phyloP scores from a whole-genome alignment of 1,284 basidiomycete species.

The Inonotus obliquus region DNA sequence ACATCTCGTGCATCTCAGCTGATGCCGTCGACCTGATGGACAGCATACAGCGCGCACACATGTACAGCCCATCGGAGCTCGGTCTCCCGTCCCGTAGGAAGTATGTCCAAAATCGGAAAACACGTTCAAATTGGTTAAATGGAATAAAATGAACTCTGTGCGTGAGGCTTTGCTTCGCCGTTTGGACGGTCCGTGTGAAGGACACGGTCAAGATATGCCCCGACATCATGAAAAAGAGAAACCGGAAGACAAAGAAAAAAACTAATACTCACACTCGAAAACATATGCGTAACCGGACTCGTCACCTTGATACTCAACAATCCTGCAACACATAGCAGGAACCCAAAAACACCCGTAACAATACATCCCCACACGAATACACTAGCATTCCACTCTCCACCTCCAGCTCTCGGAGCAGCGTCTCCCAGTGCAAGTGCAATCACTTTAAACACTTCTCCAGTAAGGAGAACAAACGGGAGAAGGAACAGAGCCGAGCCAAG shows the following conservation, averaged over 20 bases:
- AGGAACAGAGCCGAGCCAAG: slow-evolving; percentile 60
- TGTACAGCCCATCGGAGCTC: no score
- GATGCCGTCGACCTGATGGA: no score
- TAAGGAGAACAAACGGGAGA: slow-evolving; percentile 53
- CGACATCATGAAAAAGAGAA: background rate
- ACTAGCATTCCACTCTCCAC: slow-evolving; percentile 42
- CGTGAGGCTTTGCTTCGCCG: no score
- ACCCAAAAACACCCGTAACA: slow-evolving; percentile 68
- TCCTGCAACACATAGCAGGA: slow-evolving; percentile 66
- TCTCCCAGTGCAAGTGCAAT: slow-evolving; percentile 27
- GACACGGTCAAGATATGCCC: no score
- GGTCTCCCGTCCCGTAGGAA: no score
- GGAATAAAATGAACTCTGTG: no score
- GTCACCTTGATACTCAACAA: slow-evolving; percentile 70
- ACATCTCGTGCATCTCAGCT: no score
- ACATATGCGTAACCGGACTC: slow-evolving; percentile 72
- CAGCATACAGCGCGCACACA: no score
- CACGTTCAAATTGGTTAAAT: background rate
- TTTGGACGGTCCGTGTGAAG: no score
- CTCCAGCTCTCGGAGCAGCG: slow-evolving; percentile 14
- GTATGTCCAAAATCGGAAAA: background rate
- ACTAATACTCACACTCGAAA: slow-evolving; percentile 53
- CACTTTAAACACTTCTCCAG: slow-evolving; percentile 46
- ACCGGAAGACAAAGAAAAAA: background rate
- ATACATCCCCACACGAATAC: slow-evolving; percentile 60